phyloP scores from a whole-genome alignment of 2,329 filamentous ascomycete genomes.

The Ophiostoma tasmaniense region DNA sequence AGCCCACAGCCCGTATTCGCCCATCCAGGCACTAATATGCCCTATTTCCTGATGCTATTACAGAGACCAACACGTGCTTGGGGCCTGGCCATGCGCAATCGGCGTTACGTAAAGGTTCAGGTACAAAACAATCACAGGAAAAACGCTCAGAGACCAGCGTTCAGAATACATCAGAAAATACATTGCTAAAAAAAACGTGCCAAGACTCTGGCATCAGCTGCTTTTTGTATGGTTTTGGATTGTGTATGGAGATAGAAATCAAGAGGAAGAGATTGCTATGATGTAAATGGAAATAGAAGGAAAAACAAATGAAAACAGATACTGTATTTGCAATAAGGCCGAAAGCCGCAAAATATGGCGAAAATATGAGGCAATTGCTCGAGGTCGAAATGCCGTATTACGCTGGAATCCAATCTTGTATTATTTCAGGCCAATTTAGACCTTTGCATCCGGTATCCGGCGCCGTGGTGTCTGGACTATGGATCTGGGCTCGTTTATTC shows the following conservation, averaged over 20 bases:
- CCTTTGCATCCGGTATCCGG: not conserved
- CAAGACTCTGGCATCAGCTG: not conserved
- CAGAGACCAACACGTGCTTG: conserved; percentile 11
- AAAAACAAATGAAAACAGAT: not conserved
- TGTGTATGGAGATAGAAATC: not conserved
- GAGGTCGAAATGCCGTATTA: not conserved
- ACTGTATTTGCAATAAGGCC: not conserved
- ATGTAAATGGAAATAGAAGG: not conserved
- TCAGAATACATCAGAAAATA: not conserved
- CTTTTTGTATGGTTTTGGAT: not conserved
- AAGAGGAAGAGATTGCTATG: not conserved
- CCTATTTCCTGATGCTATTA: not conserved
- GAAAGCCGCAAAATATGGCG: not conserved
- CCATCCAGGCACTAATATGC: not conserved
- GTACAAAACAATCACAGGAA: not conserved
- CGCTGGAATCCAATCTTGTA: not conserved
- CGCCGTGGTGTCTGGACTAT: not conserved
- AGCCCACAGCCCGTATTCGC: not conserved
- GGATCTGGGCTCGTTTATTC: not conserved
- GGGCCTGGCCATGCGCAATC: conserved; percentile 7
- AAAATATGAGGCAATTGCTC: not conserved
- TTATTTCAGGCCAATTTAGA: not conserved
- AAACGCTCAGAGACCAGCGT: not conserved
- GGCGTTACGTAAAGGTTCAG: conserved; percentile 12
- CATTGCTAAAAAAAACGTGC: not conserved